Conservation (phyloP, 148 eudicot species). For the Pouteria glomerata region DNA sequence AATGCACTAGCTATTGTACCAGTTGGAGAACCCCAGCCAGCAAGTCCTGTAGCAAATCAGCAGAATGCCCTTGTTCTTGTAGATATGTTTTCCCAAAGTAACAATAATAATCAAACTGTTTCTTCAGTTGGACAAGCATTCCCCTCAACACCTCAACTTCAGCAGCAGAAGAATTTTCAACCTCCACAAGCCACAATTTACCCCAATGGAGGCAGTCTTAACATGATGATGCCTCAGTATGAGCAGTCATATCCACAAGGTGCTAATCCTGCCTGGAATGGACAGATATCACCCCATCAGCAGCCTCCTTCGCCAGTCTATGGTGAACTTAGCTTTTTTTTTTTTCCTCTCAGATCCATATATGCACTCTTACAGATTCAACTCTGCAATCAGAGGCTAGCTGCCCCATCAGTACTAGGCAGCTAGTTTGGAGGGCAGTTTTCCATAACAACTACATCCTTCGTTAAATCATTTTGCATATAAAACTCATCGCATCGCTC, state of each 20-base stretch:
- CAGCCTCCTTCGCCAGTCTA: slow-evolving; percentile 63
- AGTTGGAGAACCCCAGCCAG: slow-evolving; percentile 59
- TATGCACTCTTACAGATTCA: not conserved
- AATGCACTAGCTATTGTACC: slow-evolving; percentile 80
- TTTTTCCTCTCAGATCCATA: not conserved
- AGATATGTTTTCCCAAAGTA: slow-evolving; percentile 62
- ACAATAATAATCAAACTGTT: slow-evolving; percentile 29
- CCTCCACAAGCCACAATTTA: slow-evolving; percentile 42
- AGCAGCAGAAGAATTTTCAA: slow-evolving; percentile 59
- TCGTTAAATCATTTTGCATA: not conserved
- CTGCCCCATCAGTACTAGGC: not conserved
- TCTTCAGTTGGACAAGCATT: slow-evolving; percentile 45
- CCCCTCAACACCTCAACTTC: slow-evolving; percentile 46
- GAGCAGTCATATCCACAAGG: slow-evolving; percentile 57
- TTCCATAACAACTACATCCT: not conserved
- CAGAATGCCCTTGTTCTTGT: slow-evolving; percentile 86
- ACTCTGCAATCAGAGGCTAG: not conserved
- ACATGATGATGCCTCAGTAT: slow-evolving; percentile 41
- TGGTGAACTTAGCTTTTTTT: slow-evolving; percentile 39
- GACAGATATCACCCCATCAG: slow-evolving; percentile 48
- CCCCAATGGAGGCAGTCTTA: slow-evolving; percentile 50
- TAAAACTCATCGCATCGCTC: not conserved
- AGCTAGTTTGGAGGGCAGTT: not conserved
- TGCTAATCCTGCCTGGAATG: slow-evolving; percentile 58
- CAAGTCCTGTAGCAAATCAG: slow-evolving; percentile 55